Percentiles rank a stretch among this genome's conserved stretches.
phyloP scores from a whole-genome alignment of 345 rosid genomes.

The Citrus australasica region DNA sequence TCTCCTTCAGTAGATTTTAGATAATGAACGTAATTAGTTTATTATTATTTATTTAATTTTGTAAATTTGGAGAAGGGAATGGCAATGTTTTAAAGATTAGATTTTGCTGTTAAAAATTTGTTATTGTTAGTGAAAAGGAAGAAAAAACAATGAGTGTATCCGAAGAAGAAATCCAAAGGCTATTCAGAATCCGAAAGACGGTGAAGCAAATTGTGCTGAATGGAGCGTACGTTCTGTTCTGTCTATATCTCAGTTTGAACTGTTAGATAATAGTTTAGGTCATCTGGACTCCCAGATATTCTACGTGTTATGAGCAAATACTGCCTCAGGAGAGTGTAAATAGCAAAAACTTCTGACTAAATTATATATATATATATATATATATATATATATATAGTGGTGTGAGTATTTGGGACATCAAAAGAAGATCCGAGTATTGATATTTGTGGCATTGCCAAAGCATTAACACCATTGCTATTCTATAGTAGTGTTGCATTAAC shows the following conservation, averaged over 20 bases:
- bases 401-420: background rate
- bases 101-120: no score
- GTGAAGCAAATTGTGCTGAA: background rate
- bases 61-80: no score
- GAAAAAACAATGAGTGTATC: no score
- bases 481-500: background rate
- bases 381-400: background rate
- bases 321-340: background rate
- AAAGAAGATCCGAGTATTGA: background rate
- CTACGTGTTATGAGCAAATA: background rate
- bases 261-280: background rate
- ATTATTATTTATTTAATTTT: no score
- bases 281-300: background rate
- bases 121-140: no score
- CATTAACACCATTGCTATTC: no score
- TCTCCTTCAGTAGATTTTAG: no score
- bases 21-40: no score
- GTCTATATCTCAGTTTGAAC: background rate
- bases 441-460: background rate
- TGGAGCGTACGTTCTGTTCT: background rate
- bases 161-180: no score
- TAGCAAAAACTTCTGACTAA: background rate
- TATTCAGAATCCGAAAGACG: no score
- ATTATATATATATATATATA: background rate
- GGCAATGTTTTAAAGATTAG: no score